Conservation (phyloP, 306 rosid genomes). For the Glycine tomentella region DNA sequence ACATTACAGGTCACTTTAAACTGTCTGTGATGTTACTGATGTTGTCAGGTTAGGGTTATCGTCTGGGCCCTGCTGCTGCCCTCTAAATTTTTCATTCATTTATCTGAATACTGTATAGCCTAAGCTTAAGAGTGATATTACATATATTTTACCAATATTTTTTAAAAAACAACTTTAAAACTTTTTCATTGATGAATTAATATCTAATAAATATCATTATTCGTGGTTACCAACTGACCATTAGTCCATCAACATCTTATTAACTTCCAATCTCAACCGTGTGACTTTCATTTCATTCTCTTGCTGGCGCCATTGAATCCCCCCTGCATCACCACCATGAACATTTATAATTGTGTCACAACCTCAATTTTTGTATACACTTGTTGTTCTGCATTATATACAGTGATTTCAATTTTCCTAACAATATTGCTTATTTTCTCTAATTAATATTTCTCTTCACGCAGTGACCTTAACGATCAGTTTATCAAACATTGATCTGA, state of each 20-base stretch:
- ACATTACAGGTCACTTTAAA: constrained; percentile 8
- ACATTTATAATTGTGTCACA: neutral
- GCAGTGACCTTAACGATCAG: neutral
- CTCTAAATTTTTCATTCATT: neutral
- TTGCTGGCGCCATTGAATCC: neutral
- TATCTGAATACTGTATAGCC: neutral
- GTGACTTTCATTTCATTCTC: neutral
- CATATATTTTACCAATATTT: too few species aligned
- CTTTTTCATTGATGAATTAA: neutral
- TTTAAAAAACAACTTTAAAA: neutral
- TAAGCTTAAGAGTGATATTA: neutral
- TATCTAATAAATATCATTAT: neutral
- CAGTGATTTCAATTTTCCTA: constrained; percentile 12
- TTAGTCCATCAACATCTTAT: neutral
- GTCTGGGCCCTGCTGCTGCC: neutral
- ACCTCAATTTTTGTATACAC: neutral
- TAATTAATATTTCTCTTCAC: too few species aligned
- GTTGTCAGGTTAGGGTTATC: neutral
- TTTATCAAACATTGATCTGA: neutral
- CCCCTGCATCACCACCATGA: neutral
- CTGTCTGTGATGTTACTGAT: neutral
- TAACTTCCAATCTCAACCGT: neutral
- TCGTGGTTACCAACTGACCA: neutral
- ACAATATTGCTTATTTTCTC: neutral
- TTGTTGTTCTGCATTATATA: neutral